Evolutionary conservation across 306 rosid genomes (phyloP).

Genomic region (Acacia confusa): DNA sequence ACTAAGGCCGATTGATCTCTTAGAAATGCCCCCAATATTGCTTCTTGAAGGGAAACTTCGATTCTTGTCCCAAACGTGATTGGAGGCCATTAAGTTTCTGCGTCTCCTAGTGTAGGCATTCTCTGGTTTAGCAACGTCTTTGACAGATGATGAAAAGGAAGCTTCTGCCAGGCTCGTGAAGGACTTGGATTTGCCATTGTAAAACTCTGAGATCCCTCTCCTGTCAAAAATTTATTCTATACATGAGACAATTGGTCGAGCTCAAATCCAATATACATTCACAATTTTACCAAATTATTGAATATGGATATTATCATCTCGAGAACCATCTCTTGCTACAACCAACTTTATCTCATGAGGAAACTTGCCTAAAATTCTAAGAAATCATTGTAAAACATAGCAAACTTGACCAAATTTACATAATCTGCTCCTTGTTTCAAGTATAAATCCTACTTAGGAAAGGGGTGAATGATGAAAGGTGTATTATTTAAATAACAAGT

Average conservation of each 20-base stretch:
- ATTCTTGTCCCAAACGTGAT: constrained; percentile 64
- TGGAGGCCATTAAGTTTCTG: constrained; percentile 62
- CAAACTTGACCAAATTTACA: neutral
- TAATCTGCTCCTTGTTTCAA: neutral
- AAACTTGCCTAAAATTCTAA: neutral
- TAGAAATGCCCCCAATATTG: constrained; percentile 65
- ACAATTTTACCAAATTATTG: neutral
- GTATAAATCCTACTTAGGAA: no score
- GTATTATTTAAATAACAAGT: no score
- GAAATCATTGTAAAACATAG: neutral
- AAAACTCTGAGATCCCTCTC: constrained; percentile 79
- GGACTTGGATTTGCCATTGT: constrained; percentile 79
- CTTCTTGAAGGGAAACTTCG: constrained; percentile 53
- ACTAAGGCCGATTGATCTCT: constrained; percentile 71
- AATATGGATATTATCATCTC: neutral
- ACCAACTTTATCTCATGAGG: neutral
- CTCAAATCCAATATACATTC: neutral
- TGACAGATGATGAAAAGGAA: constrained; percentile 40
- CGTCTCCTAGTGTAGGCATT: constrained; percentile 73
- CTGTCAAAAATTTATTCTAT: constrained; percentile 44
- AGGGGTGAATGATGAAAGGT: no score
- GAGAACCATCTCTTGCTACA: neutral
- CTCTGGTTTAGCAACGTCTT: constrained; percentile 80
- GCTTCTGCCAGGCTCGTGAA: constrained; percentile 71
- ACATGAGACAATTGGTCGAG: constrained; percentile 9